These are phyloP conservation scores for Ogataea methanolica DNA, from an alignment of 805 yeast species.

Conservation along the genomic window DNA sequence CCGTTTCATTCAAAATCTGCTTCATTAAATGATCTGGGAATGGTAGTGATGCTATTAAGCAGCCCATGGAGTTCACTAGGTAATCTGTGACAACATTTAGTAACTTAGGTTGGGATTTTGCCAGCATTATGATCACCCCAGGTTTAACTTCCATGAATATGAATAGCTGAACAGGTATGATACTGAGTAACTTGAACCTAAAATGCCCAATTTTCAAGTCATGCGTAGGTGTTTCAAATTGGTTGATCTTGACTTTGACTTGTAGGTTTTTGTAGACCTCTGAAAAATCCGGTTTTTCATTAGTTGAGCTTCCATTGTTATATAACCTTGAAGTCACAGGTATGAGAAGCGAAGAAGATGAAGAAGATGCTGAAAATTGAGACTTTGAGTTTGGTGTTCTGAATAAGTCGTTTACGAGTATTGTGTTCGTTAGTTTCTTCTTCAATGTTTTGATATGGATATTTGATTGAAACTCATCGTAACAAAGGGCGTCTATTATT, in stretches of 20 bases:
- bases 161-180: constrained; percentile 25
- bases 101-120: constrained; percentile 18
- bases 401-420: constrained; percentile 20
- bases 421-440: constrained; percentile 18
- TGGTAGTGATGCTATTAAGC: constrained; percentile 12
- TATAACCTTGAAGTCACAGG: constrained; percentile 21
- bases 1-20: constrained; percentile 9
- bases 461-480: constrained; percentile 18
- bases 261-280: constrained; percentile 19
- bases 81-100: constrained; percentile 16
- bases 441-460: constrained; percentile 11
- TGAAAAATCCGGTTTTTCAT: constrained; percentile 19
- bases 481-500: constrained; percentile 23
- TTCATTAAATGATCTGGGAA: constrained; percentile 12
- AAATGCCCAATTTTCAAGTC: constrained; percentile 23
- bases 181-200: constrained; percentile 23
- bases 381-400: constrained; percentile 2
- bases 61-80: constrained; percentile 21
- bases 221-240: constrained; percentile 5
- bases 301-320: constrained; percentile 15
- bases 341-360: constrained; percentile 10
- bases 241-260: constrained; percentile 21
- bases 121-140: constrained; percentile 15
- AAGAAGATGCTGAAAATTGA: not conserved
- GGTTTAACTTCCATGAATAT: constrained; percentile 23